phyloP scores from a whole-genome alignment of 768 basidiomycete genomes.

The Kwoniella bestiolae region DNA sequence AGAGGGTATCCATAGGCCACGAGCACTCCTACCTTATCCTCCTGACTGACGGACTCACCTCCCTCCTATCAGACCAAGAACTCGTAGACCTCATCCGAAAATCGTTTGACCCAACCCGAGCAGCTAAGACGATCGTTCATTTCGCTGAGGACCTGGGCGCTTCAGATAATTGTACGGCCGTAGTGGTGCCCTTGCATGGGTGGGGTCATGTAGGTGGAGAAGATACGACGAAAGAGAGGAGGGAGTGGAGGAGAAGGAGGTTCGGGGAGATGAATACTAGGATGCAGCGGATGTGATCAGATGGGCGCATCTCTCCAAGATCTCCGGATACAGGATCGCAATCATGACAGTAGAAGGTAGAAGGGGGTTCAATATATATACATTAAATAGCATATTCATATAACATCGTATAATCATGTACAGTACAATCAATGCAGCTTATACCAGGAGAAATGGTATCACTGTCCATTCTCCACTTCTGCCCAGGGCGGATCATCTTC shows the following conservation, averaged over 20 bases:
- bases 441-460: neutral
- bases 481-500: slow-evolving; percentile 25
- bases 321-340: too few relatives aligned
- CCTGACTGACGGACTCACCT: slow-evolving; percentile 92
- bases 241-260: slow-evolving; percentile 70
- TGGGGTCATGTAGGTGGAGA: slow-evolving; percentile 83
- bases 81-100: slow-evolving; percentile 84
- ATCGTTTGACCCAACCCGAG: slow-evolving; percentile 71
- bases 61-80: slow-evolving; percentile 89
- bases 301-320: neutral
- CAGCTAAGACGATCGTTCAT: slow-evolving; percentile 79
- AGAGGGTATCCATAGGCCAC: slow-evolving; percentile 73
- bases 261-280: slow-evolving; percentile 53
- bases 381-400: neutral
- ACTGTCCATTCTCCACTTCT: slow-evolving; percentile 3
- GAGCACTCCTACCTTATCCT: slow-evolving; percentile 87
- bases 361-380: neutral
- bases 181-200: slow-evolving; percentile 88
- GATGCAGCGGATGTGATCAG: slow-evolving; percentile 55
- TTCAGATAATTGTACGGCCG: slow-evolving; percentile 87
- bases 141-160: slow-evolving; percentile 87
- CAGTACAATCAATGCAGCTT: neutral
- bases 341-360: neutral
- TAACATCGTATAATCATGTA: neutral
- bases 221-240: slow-evolving; percentile 78